Evolutionary conservation across 2,329 filamentous ascomycete species (phyloP), one percentile per base, ranked within the genome.

Genomic region (Boeremia exigua): DNA sequence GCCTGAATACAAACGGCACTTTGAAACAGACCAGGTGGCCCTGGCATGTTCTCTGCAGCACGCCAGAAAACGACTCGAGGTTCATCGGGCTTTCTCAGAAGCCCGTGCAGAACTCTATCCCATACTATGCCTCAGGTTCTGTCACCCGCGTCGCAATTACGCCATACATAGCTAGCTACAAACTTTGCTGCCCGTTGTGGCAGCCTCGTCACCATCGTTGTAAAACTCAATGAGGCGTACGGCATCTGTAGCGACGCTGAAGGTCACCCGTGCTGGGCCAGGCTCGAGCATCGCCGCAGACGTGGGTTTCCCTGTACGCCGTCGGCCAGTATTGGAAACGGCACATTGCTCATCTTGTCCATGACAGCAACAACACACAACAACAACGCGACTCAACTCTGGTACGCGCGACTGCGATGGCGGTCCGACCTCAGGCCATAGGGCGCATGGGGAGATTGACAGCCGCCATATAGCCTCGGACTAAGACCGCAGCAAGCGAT

Each of bases 301-400:
- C 43, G 47, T 46, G 54, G 48, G 40, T 49, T 49, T 48, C 60
- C 59, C 62, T 64, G 64, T 58, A 55, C 50, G 37, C 48, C 46
- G 51, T 51, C 43, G 43, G 34, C 15, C 36, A 34, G 55, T 46
- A 29, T 48, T 51, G 59, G 48, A 38, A 33, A 27, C 47, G 38
- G 47, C 23, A 23, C 19, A 23, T 23, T 23, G 19, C 19, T 23
- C 19, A 23, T 23, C 19, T 23, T 23, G 19, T 23, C 19, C 19
- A 23, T 23, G 19, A 23, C 19, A 23, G 19, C 19, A 23, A 37
- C 43, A 53, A 47, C 50, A 52, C 49, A 48, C 23, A 52, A 52
- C 23, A 52, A 52, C 43, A 52, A 48, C 54, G 44, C 48, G 44
- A 48, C 38, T 44, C 36, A 4, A 47, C 12, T 44, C 19, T 43